Evolutionary conservation across 306 rosid genomes (phyloP).

Genomic region (Quercus gilva): DNA sequence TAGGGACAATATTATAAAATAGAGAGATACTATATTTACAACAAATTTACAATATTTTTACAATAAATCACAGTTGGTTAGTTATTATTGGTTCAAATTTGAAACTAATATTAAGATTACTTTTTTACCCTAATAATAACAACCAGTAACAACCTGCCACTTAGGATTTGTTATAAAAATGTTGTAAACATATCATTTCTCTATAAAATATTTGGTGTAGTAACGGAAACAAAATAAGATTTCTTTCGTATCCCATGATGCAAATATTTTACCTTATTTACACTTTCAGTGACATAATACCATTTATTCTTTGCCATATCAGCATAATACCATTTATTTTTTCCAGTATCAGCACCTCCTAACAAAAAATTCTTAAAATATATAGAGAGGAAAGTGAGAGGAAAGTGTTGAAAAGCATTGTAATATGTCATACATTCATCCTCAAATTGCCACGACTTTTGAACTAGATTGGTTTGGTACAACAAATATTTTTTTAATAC

Average conservation of each 20-base stretch:
- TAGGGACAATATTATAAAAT: not conserved
- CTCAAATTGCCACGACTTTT: not conserved
- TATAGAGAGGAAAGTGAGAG: not conserved
- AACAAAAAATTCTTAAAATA: not conserved
- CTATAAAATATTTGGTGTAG: not conserved
- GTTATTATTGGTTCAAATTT: too few relatives aligned
- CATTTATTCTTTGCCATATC: not conserved
- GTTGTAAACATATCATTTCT: too few relatives aligned
- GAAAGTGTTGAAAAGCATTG: not conserved
- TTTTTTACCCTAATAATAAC: too few relatives aligned
- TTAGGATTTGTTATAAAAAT: too few relatives aligned
- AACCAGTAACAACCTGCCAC: too few relatives aligned
- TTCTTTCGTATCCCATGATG: not conserved
- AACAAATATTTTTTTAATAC: not conserved
- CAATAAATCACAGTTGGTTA: too few relatives aligned
- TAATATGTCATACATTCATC: too few relatives aligned
- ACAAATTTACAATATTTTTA: too few relatives aligned
- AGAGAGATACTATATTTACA: too few relatives aligned
- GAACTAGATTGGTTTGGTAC: not conserved
- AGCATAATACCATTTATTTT: not conserved
- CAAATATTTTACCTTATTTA: not conserved
- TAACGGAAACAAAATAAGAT: slow-evolving; percentile 15
- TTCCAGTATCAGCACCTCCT: too few relatives aligned
- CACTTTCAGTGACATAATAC: not conserved
- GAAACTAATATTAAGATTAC: too few relatives aligned